Evolutionary conservation across 2,329 filamentous ascomycete genomes (phyloP).

Genomic region (Nectriaceae sp.): DNA sequence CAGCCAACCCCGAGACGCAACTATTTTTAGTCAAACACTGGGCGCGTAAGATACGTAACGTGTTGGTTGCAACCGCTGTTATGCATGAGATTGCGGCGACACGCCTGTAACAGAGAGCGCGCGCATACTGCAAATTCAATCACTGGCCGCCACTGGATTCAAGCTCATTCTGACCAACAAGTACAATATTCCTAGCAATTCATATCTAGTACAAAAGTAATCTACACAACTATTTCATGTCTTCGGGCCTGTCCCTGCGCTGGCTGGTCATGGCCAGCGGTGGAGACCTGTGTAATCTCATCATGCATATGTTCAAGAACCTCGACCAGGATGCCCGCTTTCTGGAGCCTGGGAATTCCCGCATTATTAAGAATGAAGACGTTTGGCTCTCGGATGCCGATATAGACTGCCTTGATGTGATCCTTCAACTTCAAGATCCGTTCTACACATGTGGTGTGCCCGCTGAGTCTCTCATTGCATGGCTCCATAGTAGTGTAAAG

Average conservation of each 20-base stretch:
- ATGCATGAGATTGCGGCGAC: too few species aligned
- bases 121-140: too few species aligned
- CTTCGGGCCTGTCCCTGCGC: conserved; percentile 11
- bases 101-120: too few species aligned
- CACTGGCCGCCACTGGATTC: too few species aligned
- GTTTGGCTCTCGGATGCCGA: conserved; percentile 41
- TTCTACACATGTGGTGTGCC: conserved; percentile 39
- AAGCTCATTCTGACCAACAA: too few species aligned
- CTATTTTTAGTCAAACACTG: too few species aligned
- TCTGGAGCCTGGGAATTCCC: conserved; percentile 27
- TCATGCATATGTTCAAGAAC: conserved; percentile 47
- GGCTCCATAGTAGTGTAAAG: conserved; percentile 50
- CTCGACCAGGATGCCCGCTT: conserved; percentile 27
- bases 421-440: conserved; percentile 36
- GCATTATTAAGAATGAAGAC: conserved; percentile 38
- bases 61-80: too few species aligned
- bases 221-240: not conserved
- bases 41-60: too few species aligned
- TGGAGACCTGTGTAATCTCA: conserved; percentile 63
- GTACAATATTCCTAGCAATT: too few species aligned
- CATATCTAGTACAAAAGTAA: conserved; percentile 7
- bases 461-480: conserved; percentile 43
- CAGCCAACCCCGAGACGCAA: too few species aligned
- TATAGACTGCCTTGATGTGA: conserved; percentile 38
- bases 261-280: conserved; percentile 55